Base-by-base conservation (phyloP, 2,329 filamentous ascomycete species). In the Penicillium polonicum region DNA sequence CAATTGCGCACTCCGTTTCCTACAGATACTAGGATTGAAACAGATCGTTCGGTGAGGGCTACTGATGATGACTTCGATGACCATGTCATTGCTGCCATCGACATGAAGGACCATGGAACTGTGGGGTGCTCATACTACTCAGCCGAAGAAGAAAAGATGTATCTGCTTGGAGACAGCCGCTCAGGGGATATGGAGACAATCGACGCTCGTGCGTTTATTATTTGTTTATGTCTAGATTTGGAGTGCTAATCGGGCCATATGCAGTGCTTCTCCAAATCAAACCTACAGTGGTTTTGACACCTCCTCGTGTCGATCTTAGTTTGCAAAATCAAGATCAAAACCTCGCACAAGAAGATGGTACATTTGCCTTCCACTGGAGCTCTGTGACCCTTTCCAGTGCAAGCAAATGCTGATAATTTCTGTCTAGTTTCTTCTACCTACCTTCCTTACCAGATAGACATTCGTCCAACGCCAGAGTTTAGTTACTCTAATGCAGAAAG, bases 61-160 rank as follows among this genome's bases (percentile, higher is more conserved):
- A 73, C 76, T 49, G 74, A 79, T 36, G 77, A 80, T 36, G 84
- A 87, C 0, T 69, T 86, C 7, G 42, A 53, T 38, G 83, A 84
- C 55, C 90, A 94, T 69, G 76, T 91, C 27, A 83, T 96, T 57
- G 90, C 96, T 85, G 90, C 91, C 0, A 78, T 96, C 25, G 87
- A 95, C 58, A 80, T 93, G 71, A 85, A 83, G 60, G 83, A 87
- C n/a, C 82, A 84, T 31, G 86, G 84, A 0, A 86, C 83, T 0
- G 80, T 96, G 19, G 93, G 93, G 0, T 97, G 92, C 72, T 88
- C 90, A 45, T 96, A 93, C 70, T 96, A 93, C 70, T 79, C 88
- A 46, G 86, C 87, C 6, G 77, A 82, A 27, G 85, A 91, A 39
- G 87, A 90, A 67, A 85, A 81, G 36, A 74, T 97, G 4, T 88